Base-by-base conservation (phyloP, 106 monocot genomes). In the Chionographis japonica region DNA sequence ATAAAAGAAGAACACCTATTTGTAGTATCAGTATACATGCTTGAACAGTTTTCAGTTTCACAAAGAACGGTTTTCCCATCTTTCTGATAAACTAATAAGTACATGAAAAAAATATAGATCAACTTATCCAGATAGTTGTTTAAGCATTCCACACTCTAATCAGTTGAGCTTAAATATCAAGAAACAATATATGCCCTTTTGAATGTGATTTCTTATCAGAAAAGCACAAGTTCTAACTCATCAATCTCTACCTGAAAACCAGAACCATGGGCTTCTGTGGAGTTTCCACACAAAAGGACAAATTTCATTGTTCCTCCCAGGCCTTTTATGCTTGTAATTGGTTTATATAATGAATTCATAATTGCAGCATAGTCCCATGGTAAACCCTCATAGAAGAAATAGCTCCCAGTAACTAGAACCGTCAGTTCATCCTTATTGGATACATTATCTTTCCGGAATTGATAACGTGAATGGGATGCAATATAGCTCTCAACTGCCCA, bases 281-380 rank as follows among this genome's bases (percentile, higher is more conserved):
- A 76, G 58, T 93, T 93, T 35, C 98, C 90, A 68, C 83, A 85
- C 63, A 98, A 51, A 65, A 98, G 66, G 37, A 80, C 46, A 75
- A 90, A 81, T 43, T 90, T 82, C 40, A 93, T 74, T 71, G 10
- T 77, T 58, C 67, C 77, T 71, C 42, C 66, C n/a, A 67, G 56
- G 40, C 70, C 68, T 40, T 78, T 77, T 58, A 63, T 56, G 62
- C 73, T 77, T 56, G 72, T 59, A 65, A 79, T 15, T 80, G 81
- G 69, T 55, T 50, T 58, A 77, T 72, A 85, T 54, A 93, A 65
- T 42, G 77, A 46, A 71, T 78, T 73, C 80, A 93, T 81, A 36
- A 62, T 59, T 60, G 78, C 66, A 38, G 60, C 79, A 82, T 76
- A 87, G 58, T 83, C 81, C 78, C 85, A 81, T 67, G 84, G 79